Percentiles rank a stretch among this genome's conserved stretches.
Evolutionary conservation across 306 rosid genomes (phyloP).

Genomic region (Dalbergia cochinchinensis): DNA sequence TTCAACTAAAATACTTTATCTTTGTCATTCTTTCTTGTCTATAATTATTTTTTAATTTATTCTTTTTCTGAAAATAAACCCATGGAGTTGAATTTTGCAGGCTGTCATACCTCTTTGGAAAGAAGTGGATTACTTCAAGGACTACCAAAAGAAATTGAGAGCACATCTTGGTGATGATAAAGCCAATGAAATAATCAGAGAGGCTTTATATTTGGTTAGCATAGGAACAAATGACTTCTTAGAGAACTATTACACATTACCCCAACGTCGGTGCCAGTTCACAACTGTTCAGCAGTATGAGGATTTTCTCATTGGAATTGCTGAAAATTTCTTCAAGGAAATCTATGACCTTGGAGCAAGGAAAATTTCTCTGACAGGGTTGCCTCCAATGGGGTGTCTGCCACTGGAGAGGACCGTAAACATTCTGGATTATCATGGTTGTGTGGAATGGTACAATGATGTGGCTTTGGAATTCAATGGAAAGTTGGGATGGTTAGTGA

Average conservation of each 20-base stretch:
- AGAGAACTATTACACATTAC: constrained; percentile 61
- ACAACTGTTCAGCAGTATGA: constrained; percentile 47
- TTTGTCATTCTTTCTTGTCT: neutral
- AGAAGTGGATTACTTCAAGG: constrained; percentile 70
- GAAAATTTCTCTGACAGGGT: constrained; percentile 66
- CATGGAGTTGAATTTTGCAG: constrained; percentile 20
- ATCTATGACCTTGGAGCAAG: constrained; percentile 65
- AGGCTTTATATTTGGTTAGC: constrained; percentile 68
- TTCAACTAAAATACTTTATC: neutral
- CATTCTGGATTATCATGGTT: constrained; percentile 52
- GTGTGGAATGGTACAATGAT: constrained; percentile 53
- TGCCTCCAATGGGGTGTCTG: constrained; percentile 76
- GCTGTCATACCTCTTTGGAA: constrained; percentile 77
- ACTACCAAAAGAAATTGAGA: constrained; percentile 57
- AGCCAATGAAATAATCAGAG: constrained; percentile 53
- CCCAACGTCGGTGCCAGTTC: constrained; percentile 51
- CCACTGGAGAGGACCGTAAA: constrained; percentile 66
- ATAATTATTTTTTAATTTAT: too few relatives aligned
- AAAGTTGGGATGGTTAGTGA: constrained; percentile 55
- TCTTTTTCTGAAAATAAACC: neutral
- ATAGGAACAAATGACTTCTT: constrained; percentile 73
- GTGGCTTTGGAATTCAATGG: constrained; percentile 65
- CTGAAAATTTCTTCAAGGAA: constrained; percentile 53
- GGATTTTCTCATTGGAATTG: constrained; percentile 61
- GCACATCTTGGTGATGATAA: constrained; percentile 49